These are phyloP conservation scores for Fistulina hepatica DNA, from an alignment of 1,284 basidiomycete genomes.

Conservation along the genomic window DNA sequence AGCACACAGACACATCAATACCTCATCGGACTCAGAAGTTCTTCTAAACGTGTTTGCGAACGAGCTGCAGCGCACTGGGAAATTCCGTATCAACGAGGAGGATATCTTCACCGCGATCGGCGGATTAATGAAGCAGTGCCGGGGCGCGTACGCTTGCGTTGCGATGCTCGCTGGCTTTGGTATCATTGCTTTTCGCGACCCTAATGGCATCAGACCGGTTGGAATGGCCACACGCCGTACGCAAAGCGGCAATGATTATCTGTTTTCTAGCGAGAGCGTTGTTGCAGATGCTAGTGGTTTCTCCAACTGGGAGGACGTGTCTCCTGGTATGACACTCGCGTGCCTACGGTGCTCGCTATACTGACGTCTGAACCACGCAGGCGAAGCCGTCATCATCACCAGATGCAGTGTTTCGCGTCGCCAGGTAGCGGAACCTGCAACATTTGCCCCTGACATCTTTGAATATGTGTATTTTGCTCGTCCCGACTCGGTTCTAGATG, in stretches of 20 bases:
- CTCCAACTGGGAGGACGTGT: slow-evolving; percentile 87
- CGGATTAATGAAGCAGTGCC: slow-evolving; percentile 80
- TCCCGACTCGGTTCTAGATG: slow-evolving; percentile 96
- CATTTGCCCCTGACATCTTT: slow-evolving; percentile 97
- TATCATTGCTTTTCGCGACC: slow-evolving; percentile 96
- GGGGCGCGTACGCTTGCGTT: slow-evolving; percentile 93
- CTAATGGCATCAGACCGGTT: slow-evolving; percentile 94
- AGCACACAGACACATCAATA: slow-evolving; percentile 98
- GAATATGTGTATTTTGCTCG: slow-evolving; percentile 99
- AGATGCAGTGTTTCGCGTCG: slow-evolving; percentile 64
- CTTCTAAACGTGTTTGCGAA: slow-evolving; percentile 97
- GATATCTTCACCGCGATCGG: slow-evolving; percentile 96
- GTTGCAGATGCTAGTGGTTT: slow-evolving; percentile 93
- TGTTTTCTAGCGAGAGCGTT: slow-evolving; percentile 93
- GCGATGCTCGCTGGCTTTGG: slow-evolving; percentile 99
- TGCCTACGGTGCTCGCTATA: slow-evolving; percentile 4
- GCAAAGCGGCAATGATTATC: slow-evolving; percentile 62
- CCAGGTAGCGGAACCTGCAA: slow-evolving; percentile 56
- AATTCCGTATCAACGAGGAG: slow-evolving; percentile 99
- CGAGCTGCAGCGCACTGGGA: slow-evolving; percentile 96
- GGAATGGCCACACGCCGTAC: slow-evolving; percentile 68
- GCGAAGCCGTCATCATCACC: slow-evolving; percentile 94
- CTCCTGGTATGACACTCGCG: slow-evolving; percentile 69
- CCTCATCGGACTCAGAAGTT: slow-evolving; percentile 95
- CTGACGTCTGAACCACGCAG: slow-evolving; percentile 27